Percentiles rank a stretch among this genome's conserved stretches.
These are phyloP conservation scores for Kluyveromyces sp. DNA, from an alignment of 1,139 yeast species.

Conservation along the genomic window DNA sequence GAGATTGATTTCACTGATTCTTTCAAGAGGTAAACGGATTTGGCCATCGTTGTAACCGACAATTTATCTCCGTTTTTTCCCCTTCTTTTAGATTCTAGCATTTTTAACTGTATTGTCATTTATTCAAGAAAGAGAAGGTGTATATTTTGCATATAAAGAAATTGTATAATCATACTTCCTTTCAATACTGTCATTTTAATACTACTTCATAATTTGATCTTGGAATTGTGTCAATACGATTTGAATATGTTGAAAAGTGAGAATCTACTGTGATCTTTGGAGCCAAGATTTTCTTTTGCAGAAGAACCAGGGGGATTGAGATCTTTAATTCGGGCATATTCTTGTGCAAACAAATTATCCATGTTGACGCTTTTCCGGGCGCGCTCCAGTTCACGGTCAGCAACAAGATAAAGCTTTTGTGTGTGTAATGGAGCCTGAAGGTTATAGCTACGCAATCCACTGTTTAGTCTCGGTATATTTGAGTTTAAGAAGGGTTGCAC, in stretches of 20 bases:
- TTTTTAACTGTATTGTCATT: no score
- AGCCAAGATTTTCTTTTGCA: not conserved
- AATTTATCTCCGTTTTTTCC: no score
- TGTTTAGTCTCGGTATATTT: conserved; percentile 46
- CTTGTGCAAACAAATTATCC: conserved; percentile 4
- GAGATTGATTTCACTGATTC: conserved; percentile 4
- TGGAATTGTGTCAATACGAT: not conserved
- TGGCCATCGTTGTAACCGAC: no score
- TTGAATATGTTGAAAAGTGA: not conserved
- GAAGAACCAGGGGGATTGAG: not conserved
- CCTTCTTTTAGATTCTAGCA: no score
- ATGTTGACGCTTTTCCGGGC: conserved; percentile 31
- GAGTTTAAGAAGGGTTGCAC: conserved; percentile 37
- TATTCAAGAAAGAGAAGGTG: no score
- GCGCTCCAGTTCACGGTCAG: conserved; percentile 44
- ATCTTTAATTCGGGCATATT: not conserved
- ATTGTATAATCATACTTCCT: not conserved
- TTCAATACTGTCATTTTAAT: not conserved
- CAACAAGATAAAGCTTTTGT: conserved; percentile 55
- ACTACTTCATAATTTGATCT: not conserved
- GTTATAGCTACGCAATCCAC: conserved; percentile 61
- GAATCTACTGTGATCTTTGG: not conserved
- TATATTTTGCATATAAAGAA: not conserved
- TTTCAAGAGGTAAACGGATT: not conserved
- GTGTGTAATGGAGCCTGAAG: conserved; percentile 73